These are phyloP conservation scores for Aquilaria yunnanensis DNA, from an alignment of 345 rosid genomes.

Conservation along the genomic window DNA sequence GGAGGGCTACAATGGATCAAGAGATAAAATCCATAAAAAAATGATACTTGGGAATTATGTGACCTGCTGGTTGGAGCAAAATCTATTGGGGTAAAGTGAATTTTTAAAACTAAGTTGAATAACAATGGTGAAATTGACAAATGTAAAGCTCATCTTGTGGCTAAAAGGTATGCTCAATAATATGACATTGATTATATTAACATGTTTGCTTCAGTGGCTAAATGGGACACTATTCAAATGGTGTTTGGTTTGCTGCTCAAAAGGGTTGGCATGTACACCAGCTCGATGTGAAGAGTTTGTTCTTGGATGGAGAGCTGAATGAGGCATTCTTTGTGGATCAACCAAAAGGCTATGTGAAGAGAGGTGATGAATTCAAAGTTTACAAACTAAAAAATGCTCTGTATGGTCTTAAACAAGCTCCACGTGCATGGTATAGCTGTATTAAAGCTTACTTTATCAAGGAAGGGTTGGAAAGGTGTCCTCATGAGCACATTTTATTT, in stretches of 20 bases:
- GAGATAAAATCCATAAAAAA: not conserved
- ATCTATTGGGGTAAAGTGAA: conserved; percentile 11
- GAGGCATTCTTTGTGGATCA: not conserved
- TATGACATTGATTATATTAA: not conserved
- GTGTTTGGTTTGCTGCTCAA: not conserved
- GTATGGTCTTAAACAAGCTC: conserved; percentile 8
- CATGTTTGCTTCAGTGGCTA: not conserved
- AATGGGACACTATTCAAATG: not conserved
- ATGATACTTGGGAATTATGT: conserved; percentile 1
- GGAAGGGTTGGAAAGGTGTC: conserved; percentile 1
- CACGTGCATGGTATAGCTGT: not conserved
- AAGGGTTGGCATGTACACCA: conserved; percentile 3
- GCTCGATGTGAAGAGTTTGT: conserved; percentile 1
- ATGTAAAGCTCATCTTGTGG: not conserved
- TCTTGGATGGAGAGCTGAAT: not conserved
- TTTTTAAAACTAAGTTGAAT: conserved; percentile 10
- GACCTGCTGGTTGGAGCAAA: not conserved
- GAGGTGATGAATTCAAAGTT: no score
- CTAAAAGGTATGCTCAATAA: not conserved
- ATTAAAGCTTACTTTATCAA: conserved; percentile 5
- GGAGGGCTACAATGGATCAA: not conserved
- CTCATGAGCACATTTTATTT: conserved; percentile 4
- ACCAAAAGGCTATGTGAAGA: not conserved
- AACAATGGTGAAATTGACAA: not conserved
- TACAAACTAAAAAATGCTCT: not conserved